Evolutionary conservation across 2,329 filamentous ascomycete species (phyloP).

Genomic region (Daldinia sp.): DNA sequence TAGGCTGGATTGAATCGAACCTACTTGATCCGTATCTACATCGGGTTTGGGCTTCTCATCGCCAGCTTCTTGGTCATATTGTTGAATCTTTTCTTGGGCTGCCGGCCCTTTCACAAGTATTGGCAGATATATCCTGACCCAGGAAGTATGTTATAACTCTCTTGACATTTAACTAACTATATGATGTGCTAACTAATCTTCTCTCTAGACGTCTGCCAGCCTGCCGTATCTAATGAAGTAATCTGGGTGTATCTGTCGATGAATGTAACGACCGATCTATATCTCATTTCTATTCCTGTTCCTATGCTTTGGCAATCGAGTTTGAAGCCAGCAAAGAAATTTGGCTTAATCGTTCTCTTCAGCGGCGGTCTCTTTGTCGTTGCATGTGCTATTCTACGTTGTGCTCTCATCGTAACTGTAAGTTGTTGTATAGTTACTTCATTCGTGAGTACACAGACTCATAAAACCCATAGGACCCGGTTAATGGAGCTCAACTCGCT

Average conservation of each 20-base stretch:
- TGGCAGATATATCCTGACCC: conserved; percentile 68
- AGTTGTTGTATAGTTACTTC: conserved; percentile 26
- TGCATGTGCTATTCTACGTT: conserved; percentile 55
- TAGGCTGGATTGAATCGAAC: conserved; percentile 56
- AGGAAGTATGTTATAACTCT: conserved; percentile 56
- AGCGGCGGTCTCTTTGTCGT: conserved; percentile 57
- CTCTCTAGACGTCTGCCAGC: conserved; percentile 58
- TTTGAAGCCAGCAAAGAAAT: conserved; percentile 54
- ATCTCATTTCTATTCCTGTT: conserved; percentile 69
- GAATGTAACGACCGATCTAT: conserved; percentile 69
- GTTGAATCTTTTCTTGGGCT: conserved; percentile 61
- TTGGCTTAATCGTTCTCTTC: conserved; percentile 54
- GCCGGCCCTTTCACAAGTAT: conserved; percentile 61
- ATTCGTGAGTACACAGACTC: conserved; percentile 7
- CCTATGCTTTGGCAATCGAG: conserved; percentile 61
- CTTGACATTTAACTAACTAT: conserved; percentile 20
- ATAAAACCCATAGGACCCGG: conserved; percentile 52
- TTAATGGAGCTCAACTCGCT: conserved; percentile 57
- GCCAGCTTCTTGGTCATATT: conserved; percentile 61
- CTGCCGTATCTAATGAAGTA: conserved; percentile 60
- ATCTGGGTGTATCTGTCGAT: conserved; percentile 62
- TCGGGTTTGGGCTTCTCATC: conserved; percentile 61
- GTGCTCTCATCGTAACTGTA: conserved; percentile 55
- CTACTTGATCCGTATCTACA: conserved; percentile 59
- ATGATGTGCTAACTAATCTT: conserved; percentile 29